Percentiles rank a stretch among this genome's conserved stretches.
phyloP scores from a whole-genome alignment of 768 basidiomycete genomes.

The Lentinus tigrinus region DNA sequence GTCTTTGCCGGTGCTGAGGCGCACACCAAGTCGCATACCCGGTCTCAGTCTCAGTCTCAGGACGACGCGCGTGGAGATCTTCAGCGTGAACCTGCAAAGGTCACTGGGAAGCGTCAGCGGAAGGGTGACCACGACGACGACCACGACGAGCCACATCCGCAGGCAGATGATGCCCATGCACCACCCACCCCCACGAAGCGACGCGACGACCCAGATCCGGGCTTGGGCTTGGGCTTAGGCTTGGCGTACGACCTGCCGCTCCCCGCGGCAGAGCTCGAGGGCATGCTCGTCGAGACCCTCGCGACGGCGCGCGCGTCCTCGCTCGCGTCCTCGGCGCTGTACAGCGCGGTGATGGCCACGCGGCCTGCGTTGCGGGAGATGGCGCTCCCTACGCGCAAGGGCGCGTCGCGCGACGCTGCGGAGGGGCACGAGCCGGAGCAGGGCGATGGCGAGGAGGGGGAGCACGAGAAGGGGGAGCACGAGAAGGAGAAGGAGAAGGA shows the following conservation, averaged over 20 bases:
- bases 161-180: too few relatives aligned
- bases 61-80: not conserved
- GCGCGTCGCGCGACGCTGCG: not conserved
- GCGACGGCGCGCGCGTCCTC: constrained; percentile 73
- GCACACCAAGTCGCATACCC: constrained; percentile 3
- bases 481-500: constrained; percentile 30
- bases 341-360: constrained; percentile 47
- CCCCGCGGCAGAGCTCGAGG: constrained; percentile 48
- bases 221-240: too few relatives aligned
- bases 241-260: constrained; percentile 16
- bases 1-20: too few relatives aligned
- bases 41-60: too few relatives aligned
- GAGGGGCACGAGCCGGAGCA: not conserved
- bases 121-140: too few relatives aligned
- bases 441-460: constrained; percentile 34
- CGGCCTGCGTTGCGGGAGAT: constrained; percentile 47
- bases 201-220: too few relatives aligned
- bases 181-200: too few relatives aligned
- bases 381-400: constrained; percentile 8
- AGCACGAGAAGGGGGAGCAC: constrained; percentile 20
- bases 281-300: constrained; percentile 69
- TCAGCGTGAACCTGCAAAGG: not conserved
- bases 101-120: too few relatives aligned
- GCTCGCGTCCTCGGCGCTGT: constrained; percentile 53
- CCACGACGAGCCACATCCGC: too few relatives aligned